Conservation (phyloP, 2,329 filamentous ascomycete genomes). For the Truncatella angustata region DNA sequence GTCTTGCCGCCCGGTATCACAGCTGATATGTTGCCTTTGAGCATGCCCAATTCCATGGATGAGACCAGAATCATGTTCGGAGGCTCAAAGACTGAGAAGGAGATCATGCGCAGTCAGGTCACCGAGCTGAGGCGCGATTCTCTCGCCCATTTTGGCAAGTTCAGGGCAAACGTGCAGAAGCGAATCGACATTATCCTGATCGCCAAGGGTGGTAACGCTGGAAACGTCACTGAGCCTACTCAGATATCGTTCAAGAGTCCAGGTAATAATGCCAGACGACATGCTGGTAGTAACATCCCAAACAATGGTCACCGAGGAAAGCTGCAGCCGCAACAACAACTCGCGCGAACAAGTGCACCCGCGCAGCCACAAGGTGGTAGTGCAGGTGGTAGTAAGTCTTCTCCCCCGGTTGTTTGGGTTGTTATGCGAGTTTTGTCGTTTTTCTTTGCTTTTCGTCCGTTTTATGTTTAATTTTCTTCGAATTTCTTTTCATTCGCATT, state of each 20-base stretch:
- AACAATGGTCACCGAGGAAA: slow-evolving; percentile 29
- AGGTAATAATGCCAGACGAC: slow-evolving; percentile 37
- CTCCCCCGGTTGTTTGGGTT: slow-evolving; percentile 11
- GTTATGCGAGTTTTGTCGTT: neutral
- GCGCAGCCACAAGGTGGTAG: slow-evolving; percentile 31
- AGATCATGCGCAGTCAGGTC: slow-evolving; percentile 33
- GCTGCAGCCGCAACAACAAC: slow-evolving; percentile 13
- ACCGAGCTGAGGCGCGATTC: slow-evolving; percentile 68
- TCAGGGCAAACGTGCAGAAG: slow-evolving; percentile 69
- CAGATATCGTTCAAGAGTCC: too few species aligned
- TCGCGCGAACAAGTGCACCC: neutral
- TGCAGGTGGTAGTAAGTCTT: slow-evolving; percentile 25
- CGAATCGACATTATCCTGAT: slow-evolving; percentile 68
- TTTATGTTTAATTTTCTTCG: too few species aligned
- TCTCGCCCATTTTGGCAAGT: slow-evolving; percentile 73
- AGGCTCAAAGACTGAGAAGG: slow-evolving; percentile 35
- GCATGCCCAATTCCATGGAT: slow-evolving; percentile 28
- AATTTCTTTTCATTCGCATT: neutral
- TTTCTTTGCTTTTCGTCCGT: neutral
- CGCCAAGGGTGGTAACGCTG: slow-evolving; percentile 35
- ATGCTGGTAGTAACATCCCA: slow-evolving; percentile 19
- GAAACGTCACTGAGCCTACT: slow-evolving; percentile 20
- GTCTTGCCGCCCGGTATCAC: neutral
- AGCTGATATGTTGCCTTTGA: slow-evolving; percentile 9
- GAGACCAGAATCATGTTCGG: slow-evolving; percentile 27